A percentile compares a stretch with the other conserved stretches of the same genome.
Conservation (phyloP, 371 early-diverging fungal species). For the Mucor plumbeus region DNA sequence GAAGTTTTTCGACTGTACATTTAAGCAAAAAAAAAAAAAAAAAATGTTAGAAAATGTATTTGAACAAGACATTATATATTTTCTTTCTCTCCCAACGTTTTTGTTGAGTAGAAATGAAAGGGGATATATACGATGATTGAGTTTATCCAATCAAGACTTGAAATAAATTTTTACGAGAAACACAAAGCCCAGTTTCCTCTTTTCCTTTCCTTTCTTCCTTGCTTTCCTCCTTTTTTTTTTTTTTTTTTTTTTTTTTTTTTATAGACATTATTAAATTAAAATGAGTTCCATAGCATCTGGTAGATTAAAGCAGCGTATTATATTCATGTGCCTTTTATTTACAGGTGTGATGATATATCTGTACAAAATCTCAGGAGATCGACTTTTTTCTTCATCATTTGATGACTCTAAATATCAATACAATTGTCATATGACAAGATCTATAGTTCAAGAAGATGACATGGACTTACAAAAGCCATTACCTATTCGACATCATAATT, state of each 20-base stretch:
- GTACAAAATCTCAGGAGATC: conserved; percentile 2
- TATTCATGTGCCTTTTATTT: conserved; percentile 10
- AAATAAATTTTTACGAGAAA: conserved; percentile 1
- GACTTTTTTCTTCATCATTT: background rate
- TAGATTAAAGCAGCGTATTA: conserved; percentile 17
- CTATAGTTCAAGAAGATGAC: background rate
- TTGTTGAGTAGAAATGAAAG: conserved; percentile 1
- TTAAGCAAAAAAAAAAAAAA: too few species aligned
- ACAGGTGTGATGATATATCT: background rate
- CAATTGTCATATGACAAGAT: conserved; percentile 22
- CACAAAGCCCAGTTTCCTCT: background rate
- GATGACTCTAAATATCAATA: conserved; percentile 9
- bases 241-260: background rate
- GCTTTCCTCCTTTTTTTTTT: background rate
- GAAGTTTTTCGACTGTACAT: background rate
- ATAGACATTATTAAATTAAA: too few species aligned
- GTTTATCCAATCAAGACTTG: background rate
- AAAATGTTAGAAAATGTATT: background rate
- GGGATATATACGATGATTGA: background rate
- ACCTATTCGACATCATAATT: conserved; percentile 14
- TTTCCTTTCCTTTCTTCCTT: background rate
- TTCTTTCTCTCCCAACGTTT: background rate
- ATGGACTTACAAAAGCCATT: background rate
- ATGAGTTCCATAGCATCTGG: conserved; percentile 15
- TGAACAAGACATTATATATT: background rate